Conservation (phyloP, 2,329 filamentous ascomycete species). For the Leptodontidium sp. region DNA sequence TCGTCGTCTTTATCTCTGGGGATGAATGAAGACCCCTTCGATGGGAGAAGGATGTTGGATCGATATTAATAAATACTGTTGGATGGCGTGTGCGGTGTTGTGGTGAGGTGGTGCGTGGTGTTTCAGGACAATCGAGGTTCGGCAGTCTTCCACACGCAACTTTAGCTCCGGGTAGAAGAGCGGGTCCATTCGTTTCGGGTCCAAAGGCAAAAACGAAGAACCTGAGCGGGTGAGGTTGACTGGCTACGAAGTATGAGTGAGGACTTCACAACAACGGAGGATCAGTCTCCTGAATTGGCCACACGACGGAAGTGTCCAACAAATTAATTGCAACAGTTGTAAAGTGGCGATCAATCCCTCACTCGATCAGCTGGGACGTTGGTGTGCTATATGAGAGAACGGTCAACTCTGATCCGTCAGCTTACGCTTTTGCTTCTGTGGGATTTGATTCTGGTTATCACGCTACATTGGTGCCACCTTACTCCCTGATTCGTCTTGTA, state of each 20-base stretch:
- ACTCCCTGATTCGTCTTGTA: slow-evolving; percentile 25
- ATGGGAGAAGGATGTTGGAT: slow-evolving; percentile 5
- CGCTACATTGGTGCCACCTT: slow-evolving; percentile 22
- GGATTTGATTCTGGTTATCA: slow-evolving; percentile 16
- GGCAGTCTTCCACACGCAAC: slow-evolving; percentile 7
- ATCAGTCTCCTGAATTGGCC: slow-evolving; percentile 10
- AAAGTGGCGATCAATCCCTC: neutral
- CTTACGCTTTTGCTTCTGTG: slow-evolving; percentile 21
- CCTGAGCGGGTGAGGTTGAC: too few relatives aligned
- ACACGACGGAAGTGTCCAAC: slow-evolving; percentile 16
- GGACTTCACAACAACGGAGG: neutral
- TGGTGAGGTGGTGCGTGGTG: neutral
- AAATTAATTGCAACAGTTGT: slow-evolving; percentile 16
- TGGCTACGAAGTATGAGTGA: neutral
- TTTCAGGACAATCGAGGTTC: slow-evolving; percentile 15
- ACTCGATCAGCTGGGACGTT: neutral
- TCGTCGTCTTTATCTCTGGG: neutral
- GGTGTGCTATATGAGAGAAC: slow-evolving; percentile 4
- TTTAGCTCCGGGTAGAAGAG: slow-evolving; percentile 14
- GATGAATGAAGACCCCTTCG: neutral
- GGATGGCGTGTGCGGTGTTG: neutral
- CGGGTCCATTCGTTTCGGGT: slow-evolving; percentile 2
- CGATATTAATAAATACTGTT: slow-evolving; percentile 15
- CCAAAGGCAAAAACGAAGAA: neutral
- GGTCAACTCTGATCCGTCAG: slow-evolving; percentile 15